Evolutionary conservation across 2,329 filamentous ascomycete species (phyloP).

Genomic region (Calonectria pseudoturangicola): DNA sequence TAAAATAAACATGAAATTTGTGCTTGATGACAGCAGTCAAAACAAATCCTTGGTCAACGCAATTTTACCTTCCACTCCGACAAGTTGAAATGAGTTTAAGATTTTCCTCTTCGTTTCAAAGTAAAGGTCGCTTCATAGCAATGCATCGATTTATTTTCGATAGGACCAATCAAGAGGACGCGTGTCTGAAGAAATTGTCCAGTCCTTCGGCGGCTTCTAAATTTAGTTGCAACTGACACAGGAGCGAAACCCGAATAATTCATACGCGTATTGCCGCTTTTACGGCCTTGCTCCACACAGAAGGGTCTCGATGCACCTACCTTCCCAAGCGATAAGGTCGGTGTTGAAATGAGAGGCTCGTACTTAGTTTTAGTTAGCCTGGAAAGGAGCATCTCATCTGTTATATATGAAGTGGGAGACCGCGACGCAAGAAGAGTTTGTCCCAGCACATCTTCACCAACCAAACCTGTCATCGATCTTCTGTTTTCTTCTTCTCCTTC

Average conservation of each 20-base stretch:
- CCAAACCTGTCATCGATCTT: background rate
- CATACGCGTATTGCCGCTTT: background rate
- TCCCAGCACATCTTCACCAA: background rate
- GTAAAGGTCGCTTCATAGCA: no score
- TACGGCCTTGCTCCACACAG: background rate
- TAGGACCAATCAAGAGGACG: background rate
- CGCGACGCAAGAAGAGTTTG: background rate
- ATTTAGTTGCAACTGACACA: background rate
- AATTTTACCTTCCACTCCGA: no score
- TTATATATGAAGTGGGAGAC: background rate
- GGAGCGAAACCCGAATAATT: background rate
- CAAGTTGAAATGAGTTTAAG: no score
- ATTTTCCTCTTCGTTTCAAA: no score
- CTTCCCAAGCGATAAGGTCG: background rate
- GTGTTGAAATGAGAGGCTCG: conserved; percentile 5
- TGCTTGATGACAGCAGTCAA: no score
- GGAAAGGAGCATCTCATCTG: background rate
- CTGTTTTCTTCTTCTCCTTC: background rate
- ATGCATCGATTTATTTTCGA: background rate
- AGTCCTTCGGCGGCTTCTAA: conserved; percentile 1
- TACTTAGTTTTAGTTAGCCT: background rate
- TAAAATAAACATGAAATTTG: no score
- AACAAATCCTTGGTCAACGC: no score
- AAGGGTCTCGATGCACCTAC: background rate
- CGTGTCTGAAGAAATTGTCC: background rate